Percentiles rank a stretch among this genome's conserved stretches.
Evolutionary conservation across 164 flowering plant species (phyloP).

Genomic region (Sextonia rubra): DNA sequence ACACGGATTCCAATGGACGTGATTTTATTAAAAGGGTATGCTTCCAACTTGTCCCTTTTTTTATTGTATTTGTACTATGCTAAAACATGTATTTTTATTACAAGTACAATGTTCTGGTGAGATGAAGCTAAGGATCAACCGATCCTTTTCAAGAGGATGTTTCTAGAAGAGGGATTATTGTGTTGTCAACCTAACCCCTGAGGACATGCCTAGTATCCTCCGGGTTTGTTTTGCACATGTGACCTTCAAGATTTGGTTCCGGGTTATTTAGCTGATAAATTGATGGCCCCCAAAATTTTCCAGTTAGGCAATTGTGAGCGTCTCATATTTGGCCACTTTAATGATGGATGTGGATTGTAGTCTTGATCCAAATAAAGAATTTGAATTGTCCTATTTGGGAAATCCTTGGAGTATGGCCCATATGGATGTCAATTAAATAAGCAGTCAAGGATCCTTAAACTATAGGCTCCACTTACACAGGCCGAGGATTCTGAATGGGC

Average conservation of each 20-base stretch:
- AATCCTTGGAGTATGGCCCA: not conserved
- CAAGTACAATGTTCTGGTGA: not conserved
- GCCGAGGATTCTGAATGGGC: not conserved
- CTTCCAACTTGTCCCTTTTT: not conserved
- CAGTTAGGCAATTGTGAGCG: too few species aligned
- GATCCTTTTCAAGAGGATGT: not conserved
- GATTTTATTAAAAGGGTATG: constrained; percentile 87
- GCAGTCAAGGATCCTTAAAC: not conserved
- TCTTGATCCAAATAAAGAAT: too few species aligned
- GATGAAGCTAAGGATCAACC: not conserved
- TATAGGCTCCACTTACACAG: not conserved
- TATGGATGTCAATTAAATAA: too few species aligned
- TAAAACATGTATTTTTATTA: not conserved
- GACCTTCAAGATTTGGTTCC: too few species aligned
- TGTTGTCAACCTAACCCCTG: too few species aligned
- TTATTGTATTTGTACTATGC: not conserved
- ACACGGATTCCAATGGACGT: constrained; percentile 93
- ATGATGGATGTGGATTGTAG: too few species aligned
- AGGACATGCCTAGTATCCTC: too few species aligned
- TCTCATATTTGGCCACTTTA: too few species aligned
- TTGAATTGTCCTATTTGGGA: not conserved
- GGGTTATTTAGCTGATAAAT: too few species aligned
- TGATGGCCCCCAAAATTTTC: too few species aligned
- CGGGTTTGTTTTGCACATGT: too few species aligned
- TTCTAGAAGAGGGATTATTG: not conserved